Percentiles rank a stretch among this genome's conserved stretches.
Evolutionary conservation across 1,284 basidiomycete species (phyloP).

Genomic region (Cutaneotrichosporon spelunceum): DNA sequence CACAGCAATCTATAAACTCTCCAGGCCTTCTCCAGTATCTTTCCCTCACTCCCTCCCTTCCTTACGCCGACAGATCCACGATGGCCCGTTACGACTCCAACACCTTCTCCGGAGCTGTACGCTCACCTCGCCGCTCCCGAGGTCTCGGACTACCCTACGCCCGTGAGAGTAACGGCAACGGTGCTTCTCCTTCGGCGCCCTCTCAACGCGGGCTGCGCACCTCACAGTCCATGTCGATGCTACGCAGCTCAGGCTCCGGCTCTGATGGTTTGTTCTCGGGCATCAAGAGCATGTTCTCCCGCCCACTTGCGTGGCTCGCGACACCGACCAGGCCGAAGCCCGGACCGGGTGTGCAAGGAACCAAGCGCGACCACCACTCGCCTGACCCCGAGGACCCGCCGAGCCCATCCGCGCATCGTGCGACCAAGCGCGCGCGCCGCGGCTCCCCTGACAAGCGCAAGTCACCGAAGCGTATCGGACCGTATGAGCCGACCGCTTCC

Average conservation of each 20-base stretch:
- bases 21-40: background rate
- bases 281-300: conserved; percentile 36
- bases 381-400: conserved; percentile 36
- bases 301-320: conserved; percentile 38
- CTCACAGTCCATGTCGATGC: background rate
- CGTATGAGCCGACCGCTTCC: conserved; percentile 20
- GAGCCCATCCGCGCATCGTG: conserved; percentile 29
- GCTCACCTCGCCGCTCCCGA: conserved; percentile 8
- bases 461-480: background rate
- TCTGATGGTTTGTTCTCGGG: conserved; percentile 35
- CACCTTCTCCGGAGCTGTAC: conserved; percentile 12
- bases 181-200: background rate
- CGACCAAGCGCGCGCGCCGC: conserved; percentile 29
- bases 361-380: conserved; percentile 29
- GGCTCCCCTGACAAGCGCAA: conserved; percentile 19
- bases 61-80: background rate
- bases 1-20: background rate
- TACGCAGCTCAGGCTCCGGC: background rate
- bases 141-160: conserved; percentile 9
- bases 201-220: background rate
- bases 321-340: conserved; percentile 25
- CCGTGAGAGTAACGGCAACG: conserved; percentile 15
- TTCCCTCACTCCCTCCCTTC: background rate
- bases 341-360: background rate
- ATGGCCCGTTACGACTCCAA: conserved; percentile 9